These are phyloP conservation scores for Aspergillus funiculosus DNA, from an alignment of 495 filamentous ascomycete species.

Conservation along the genomic window DNA sequence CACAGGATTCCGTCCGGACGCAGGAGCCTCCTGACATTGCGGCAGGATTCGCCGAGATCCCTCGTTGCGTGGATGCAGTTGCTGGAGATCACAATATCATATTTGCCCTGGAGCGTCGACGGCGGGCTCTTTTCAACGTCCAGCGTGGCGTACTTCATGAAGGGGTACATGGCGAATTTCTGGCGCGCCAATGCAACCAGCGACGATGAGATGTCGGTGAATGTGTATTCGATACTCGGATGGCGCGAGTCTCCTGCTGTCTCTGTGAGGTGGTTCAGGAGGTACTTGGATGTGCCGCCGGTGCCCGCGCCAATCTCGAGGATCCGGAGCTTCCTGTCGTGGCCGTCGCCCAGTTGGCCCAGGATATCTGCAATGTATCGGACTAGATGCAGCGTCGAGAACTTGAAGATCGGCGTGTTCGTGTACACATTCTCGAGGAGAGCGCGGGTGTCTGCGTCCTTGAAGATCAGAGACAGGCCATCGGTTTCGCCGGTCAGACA, in stretches of 20 bases:
- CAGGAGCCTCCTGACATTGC: slow-evolving; percentile 31
- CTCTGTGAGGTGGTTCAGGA: background rate
- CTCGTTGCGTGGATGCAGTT: slow-evolving; percentile 47
- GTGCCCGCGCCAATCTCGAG: slow-evolving; percentile 1
- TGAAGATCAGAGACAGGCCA: slow-evolving; percentile 20
- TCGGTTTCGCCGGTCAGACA: slow-evolving; percentile 27
- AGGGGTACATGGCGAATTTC: slow-evolving; percentile 25
- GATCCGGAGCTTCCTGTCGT: background rate
- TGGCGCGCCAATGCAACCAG: slow-evolving; percentile 32
- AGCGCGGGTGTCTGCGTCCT: background rate
- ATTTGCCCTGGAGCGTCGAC: slow-evolving; percentile 19
- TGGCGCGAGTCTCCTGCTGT: too few species aligned
- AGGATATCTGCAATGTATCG: background rate
- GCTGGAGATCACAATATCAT: slow-evolving; percentile 39
- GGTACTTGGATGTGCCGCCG: background rate
- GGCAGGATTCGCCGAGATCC: slow-evolving; percentile 22
- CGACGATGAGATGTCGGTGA: slow-evolving; percentile 41
- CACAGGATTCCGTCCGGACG: slow-evolving; percentile 37
- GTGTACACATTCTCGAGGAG: background rate
- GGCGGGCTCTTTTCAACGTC: slow-evolving; percentile 36
- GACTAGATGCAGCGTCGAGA: background rate
- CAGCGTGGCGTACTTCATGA: slow-evolving; percentile 34
- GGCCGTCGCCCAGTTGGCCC: too few species aligned
- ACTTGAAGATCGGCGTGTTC: background rate
- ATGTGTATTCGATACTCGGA: slow-evolving; percentile 37